Base-by-base conservation (phyloP, 1,139 yeast genomes). In the Hansenula anomala region DNA sequence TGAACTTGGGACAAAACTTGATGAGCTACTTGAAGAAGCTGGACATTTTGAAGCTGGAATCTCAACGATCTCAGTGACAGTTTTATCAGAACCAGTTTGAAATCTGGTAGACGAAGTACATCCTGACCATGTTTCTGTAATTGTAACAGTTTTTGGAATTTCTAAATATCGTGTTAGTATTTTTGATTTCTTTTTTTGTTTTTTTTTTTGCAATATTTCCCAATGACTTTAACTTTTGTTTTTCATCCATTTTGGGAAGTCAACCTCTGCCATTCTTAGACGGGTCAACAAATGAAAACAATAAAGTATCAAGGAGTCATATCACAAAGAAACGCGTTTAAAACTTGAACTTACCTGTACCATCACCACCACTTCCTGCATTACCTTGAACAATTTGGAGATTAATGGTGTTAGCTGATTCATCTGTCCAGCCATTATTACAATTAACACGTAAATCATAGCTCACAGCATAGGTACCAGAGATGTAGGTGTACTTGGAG, bases 1-100 rank as follows among this genome's bases (percentile, higher is more conserved):
- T 5, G 27, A 9, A n/a, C n/a, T n/a, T 20, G 56, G 61, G 1
- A 72, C 66, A 46, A 49, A 54, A 3, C 23, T 20, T 20, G 23
- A 20, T 6, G 9, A 7, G 23, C 23, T 20, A 20, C 23, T 20
- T 20, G 33, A 22, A 6, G 12, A 12, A 4, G 23, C 24, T 14
- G 24, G 16, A 18, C 37, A 34, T 4, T 14, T 20, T 8, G 38
- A 3, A 15, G 16, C 29, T 13, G 41, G 36, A 7, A 37, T 27
- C 28, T 34, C 30, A 17, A 41, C 22, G 12, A 42, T 31, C 32
- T 40, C 38, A 11, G 46, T 44, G 26, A 44, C 34, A 18, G 35
- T 32, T 16, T 15, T 17, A 27, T 44, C 42, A 2, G 37, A 19
- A 12, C 47, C 47, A 13, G 47, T 44, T 13, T 28, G 33, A 16